These are phyloP conservation scores for Exserohilum turcica DNA, from an alignment of 2,329 filamentous ascomycete species.

Conservation along the genomic window DNA sequence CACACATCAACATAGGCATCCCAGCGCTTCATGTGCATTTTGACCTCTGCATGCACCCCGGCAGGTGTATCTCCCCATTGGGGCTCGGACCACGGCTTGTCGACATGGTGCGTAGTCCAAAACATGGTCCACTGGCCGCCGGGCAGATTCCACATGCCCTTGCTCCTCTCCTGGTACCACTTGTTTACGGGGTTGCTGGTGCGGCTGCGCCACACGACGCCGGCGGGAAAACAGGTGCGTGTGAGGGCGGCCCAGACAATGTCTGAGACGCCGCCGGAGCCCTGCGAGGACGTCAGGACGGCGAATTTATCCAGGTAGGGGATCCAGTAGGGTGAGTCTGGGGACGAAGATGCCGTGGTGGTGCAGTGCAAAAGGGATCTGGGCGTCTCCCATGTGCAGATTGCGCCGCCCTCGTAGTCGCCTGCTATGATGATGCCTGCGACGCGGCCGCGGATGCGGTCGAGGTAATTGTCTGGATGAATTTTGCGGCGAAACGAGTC, in stretches of 20 bases:
- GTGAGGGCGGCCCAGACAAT: constrained; percentile 98
- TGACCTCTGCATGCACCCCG: constrained; percentile 47
- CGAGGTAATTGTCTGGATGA: constrained; percentile 80
- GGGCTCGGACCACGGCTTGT: constrained; percentile 60
- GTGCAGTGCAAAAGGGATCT: too few relatives aligned
- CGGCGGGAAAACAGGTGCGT: constrained; percentile 80
- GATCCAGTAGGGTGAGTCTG: constrained; percentile 64
- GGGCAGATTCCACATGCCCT: constrained; percentile 79
- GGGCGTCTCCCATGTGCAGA: constrained; percentile 91
- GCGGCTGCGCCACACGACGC: constrained; percentile 90
- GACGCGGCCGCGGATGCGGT: constrained; percentile 77
- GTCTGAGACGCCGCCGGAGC: constrained; percentile 89
- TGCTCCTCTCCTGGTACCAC: constrained; percentile 95
- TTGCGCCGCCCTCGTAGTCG: constrained; percentile 93
- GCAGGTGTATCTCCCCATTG: constrained; percentile 50
- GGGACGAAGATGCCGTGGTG: constrained; percentile 41
- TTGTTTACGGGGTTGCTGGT: constrained; percentile 96
- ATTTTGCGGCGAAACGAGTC: constrained; percentile 89
- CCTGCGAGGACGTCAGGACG: constrained; percentile 84
- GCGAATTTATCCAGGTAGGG: constrained; percentile 98
- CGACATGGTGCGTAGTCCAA: constrained; percentile 78
- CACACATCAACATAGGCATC: constrained; percentile 58
- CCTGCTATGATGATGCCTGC: constrained; percentile 94
- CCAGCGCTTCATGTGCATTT: constrained; percentile 51
- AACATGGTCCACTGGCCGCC: constrained; percentile 97